Percentiles rank a stretch among this genome's conserved stretches.
Conservation (phyloP, 1,139 yeast species). For the Hyphopichia pseudoburtonii region DNA sequence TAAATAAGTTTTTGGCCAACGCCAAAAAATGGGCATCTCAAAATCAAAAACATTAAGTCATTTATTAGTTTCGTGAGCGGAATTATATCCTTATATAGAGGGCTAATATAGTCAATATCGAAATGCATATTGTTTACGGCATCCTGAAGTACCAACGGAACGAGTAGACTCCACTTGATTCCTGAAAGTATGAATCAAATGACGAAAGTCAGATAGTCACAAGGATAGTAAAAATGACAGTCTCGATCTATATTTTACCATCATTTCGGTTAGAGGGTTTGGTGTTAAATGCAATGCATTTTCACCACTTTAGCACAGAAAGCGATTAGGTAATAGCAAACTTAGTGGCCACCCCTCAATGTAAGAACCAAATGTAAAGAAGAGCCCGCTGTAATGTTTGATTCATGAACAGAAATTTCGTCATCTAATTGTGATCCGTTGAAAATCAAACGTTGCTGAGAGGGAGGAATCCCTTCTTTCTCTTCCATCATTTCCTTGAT, state of each 20-base stretch:
- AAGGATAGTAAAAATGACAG: too few species aligned
- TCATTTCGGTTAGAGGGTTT: too few species aligned
- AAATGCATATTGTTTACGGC: too few species aligned
- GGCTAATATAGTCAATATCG: too few species aligned
- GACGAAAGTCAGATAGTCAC: too few species aligned
- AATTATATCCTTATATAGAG: neutral
- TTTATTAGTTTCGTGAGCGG: neutral
- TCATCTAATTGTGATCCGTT: slow-evolving; percentile 92
- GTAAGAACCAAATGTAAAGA: slow-evolving; percentile 88
- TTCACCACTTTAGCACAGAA: too few species aligned
- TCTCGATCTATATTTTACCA: too few species aligned
- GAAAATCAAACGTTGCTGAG: slow-evolving; percentile 88
- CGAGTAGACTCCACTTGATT: too few species aligned
- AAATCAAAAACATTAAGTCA: neutral
- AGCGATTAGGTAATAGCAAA: too few species aligned
- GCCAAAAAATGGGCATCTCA: slow-evolving; percentile 60
- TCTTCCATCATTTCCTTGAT: slow-evolving; percentile 94
- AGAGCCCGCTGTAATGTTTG: slow-evolving; percentile 72
- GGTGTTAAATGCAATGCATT: too few species aligned
- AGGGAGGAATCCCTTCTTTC: slow-evolving; percentile 96
- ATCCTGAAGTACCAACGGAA: too few species aligned
- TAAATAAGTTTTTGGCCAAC: slow-evolving; percentile 57
- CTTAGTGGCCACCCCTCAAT: slow-evolving; percentile 70
- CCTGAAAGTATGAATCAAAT: too few species aligned
- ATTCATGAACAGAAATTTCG: slow-evolving; percentile 64